Evolutionary conservation across 2,329 filamentous ascomycete genomes (phyloP).

Genomic region (Arthrobotrys sphaeroides): DNA sequence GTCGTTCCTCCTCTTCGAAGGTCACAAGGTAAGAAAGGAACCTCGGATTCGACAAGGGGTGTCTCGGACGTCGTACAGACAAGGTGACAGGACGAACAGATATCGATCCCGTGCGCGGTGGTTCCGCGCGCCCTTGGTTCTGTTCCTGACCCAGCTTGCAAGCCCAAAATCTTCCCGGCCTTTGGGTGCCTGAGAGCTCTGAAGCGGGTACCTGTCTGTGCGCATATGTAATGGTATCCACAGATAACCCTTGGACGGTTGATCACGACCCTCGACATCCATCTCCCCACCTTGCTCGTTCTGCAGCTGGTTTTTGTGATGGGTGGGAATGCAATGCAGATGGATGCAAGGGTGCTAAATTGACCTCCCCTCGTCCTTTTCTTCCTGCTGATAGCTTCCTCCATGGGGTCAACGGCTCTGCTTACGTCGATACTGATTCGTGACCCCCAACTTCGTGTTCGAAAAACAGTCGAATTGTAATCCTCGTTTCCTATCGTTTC

Average conservation of each 20-base stretch:
- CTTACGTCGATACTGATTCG: background rate
- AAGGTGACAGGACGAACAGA: background rate
- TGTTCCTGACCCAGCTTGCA: constrained; percentile 11
- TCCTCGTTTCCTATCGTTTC: no score
- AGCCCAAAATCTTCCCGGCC: background rate
- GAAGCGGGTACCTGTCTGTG: constrained; percentile 54
- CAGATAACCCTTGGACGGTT: constrained; percentile 34
- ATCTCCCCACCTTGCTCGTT: background rate
- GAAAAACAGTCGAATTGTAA: background rate
- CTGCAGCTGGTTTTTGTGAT: background rate
- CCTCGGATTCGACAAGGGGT: background rate
- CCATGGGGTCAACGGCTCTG: background rate
- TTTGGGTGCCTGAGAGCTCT: constrained; percentile 49
- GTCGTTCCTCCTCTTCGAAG: background rate
- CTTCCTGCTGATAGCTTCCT: constrained; percentile 2
- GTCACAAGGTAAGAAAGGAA: background rate
- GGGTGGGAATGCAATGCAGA: background rate
- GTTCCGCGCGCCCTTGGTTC: background rate
- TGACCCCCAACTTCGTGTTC: constrained; percentile 19
- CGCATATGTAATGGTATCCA: constrained; percentile 29
- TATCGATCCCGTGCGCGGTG: background rate
- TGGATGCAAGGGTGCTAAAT: constrained; percentile 8
- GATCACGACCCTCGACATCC: constrained; percentile 22
- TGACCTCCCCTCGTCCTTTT: no score
- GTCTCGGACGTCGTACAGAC: constrained; percentile 30